Base-by-base conservation (phyloP, 257 asterid genomes). In the Solanum paucissectum region DNA sequence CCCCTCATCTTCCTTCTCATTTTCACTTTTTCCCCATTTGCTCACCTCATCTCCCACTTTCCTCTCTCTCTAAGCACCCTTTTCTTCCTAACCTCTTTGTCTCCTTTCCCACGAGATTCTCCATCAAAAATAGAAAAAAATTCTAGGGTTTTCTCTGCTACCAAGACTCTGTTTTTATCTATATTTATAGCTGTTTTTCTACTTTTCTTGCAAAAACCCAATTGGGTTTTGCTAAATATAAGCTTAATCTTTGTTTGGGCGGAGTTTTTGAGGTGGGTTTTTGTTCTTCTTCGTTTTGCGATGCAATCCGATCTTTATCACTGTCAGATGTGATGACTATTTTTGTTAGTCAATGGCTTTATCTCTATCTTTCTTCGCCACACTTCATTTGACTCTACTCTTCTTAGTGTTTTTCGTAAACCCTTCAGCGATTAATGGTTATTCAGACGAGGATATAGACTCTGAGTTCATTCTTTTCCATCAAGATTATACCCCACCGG, bases 401-500 rank as follows among this genome's bases (percentile, higher is more conserved):
- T 81, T 93, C 42, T 81, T 84, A 25, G 37, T 77, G 9, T 62
- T 88, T 33, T 66, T 64, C 9, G 58, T 82, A 86, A 93, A 89
- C 94, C 96, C 97, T 91, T 87, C n/a, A 86, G 83, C 55, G 12
- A 82, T 84, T 46, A 64, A 40, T 13, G 85, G 87, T 9, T 90
- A 91, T 49, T 84, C 46, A 36, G 83, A 88, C 86, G 96, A 89
- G 52, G 92, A 88, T 34, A 86, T 91, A 71, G 95, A 90, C 89
- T 92, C 94, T 85, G 98, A 96, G 87, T 74, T 86, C 8, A 58
- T 92, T 9, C 81, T 95, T 2, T 94, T 92, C 87, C 98, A 94
- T 90, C 98, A 95, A 91, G 99, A 97, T 91, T 97, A 97, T 94
- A 90, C 98, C 40, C 99, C 99, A 37, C 99, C 99, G 27, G 98